A percentile compares a stretch with the other conserved stretches of the same genome.
Evolutionary conservation across 2,329 filamentous ascomycete genomes (phyloP).

Genomic region (Coniochaeta hoffmannii): DNA sequence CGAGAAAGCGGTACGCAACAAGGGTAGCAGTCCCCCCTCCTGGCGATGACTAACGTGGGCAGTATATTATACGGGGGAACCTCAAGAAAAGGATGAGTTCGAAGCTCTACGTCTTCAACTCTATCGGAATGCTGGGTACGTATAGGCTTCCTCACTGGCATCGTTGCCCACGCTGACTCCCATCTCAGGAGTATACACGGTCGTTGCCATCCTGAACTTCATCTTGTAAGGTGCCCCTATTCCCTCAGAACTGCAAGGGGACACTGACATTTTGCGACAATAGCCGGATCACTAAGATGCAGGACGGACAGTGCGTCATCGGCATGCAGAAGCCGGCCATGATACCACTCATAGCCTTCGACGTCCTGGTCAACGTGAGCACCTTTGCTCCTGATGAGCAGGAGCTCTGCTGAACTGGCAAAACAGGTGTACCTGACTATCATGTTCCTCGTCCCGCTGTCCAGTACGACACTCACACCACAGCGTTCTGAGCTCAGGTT

Average conservation of each 20-base stretch:
- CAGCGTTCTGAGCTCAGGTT: background rate
- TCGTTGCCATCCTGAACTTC: constrained; percentile 51
- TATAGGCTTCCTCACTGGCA: background rate
- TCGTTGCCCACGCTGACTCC: background rate
- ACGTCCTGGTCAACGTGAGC: constrained; percentile 48
- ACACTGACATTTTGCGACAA: background rate
- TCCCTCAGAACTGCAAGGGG: background rate
- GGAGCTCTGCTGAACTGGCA: background rate
- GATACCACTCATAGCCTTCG: constrained; percentile 54
- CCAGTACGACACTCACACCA: constrained; percentile 30
- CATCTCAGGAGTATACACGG: constrained; percentile 29
- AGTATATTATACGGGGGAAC: constrained; percentile 51
- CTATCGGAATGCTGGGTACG: constrained; percentile 46
- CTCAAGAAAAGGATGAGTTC: constrained; percentile 45
- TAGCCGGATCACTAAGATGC: constrained; percentile 49
- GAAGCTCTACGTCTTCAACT: constrained; percentile 54
- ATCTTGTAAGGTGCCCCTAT: constrained; percentile 39
- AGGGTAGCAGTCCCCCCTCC: background rate
- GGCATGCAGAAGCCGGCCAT: constrained; percentile 52
- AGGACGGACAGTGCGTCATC: constrained; percentile 50
- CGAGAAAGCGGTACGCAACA: constrained; percentile 48
- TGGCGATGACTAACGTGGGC: background rate
- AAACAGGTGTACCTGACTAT: constrained; percentile 48
- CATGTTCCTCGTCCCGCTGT: constrained; percentile 55
- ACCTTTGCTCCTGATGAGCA: background rate